Evolutionary conservation across 345 rosid species (phyloP).

Genomic region (Theobroma cacao): DNA sequence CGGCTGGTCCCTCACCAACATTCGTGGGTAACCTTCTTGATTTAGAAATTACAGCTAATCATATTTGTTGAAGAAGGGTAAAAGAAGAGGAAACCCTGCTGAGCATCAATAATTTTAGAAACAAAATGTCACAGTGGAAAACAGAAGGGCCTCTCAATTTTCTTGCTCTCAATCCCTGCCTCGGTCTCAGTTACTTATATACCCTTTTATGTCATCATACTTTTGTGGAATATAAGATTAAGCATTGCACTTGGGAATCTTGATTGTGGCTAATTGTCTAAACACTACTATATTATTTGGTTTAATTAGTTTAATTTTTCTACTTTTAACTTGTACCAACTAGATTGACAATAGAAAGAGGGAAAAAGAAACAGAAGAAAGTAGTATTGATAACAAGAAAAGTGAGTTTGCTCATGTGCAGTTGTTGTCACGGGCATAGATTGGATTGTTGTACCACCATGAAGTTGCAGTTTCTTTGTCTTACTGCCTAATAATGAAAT

Average conservation of each 20-base stretch:
- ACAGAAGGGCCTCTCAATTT: background rate
- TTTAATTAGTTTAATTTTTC: background rate
- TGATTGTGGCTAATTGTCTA: background rate
- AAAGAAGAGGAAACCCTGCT: background rate
- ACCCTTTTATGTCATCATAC: background rate
- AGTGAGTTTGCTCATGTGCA: background rate
- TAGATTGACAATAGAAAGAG: background rate
- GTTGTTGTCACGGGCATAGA: conserved; percentile 5
- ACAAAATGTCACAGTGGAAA: background rate
- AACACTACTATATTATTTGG: background rate
- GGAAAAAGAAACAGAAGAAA: background rate
- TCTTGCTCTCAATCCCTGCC: background rate
- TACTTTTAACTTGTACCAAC: background rate
- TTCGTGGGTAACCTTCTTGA: background rate
- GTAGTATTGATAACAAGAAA: background rate
- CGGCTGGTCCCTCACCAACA: background rate
- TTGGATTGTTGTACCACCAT: background rate
- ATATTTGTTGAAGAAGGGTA: background rate
- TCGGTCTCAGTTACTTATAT: background rate
- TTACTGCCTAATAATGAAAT: background rate
- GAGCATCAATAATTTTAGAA: background rate
- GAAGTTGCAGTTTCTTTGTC: background rate
- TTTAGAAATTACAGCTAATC: background rate
- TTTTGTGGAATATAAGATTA: background rate
- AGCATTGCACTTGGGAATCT: background rate